Conservation (phyloP, 257 asterid genomes). For the Handroanthus guayacan region DNA sequence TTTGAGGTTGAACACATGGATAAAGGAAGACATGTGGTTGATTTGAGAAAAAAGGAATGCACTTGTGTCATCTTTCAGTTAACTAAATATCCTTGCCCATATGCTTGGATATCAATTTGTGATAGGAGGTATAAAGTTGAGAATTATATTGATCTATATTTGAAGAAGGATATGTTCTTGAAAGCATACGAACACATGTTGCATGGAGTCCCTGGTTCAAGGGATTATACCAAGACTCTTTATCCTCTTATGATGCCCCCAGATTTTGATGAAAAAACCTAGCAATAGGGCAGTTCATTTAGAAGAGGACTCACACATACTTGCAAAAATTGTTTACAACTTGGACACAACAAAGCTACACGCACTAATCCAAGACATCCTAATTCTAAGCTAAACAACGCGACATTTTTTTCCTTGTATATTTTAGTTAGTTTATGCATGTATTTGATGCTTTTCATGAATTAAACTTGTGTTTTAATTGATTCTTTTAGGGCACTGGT, state of each 20-base stretch:
- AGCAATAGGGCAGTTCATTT: neutral
- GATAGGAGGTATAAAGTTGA: neutral
- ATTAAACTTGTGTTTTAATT: too few species aligned
- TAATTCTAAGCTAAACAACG: too few species aligned
- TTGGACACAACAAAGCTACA: too few species aligned
- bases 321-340: too few species aligned
- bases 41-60: too few species aligned
- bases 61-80: neutral
- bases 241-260: neutral
- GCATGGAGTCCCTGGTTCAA: neutral
- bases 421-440: too few species aligned
- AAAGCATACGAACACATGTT: neutral
- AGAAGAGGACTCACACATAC: too few species aligned
- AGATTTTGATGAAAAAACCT: too few species aligned
- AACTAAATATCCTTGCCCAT: neutral
- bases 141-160: neutral
- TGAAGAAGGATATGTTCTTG: neutral
- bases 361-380: too few species aligned
- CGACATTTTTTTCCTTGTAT: too few species aligned
- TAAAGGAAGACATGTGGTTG: neutral
- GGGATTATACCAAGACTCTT: neutral
- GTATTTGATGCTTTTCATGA: too few species aligned
- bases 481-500: too few species aligned
- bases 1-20: neutral
- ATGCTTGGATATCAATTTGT: neutral